Evolutionary conservation across 345 rosid species (phyloP), one percentile per base, ranked within the genome.

Genomic region (Gossypium sturtianum): DNA sequence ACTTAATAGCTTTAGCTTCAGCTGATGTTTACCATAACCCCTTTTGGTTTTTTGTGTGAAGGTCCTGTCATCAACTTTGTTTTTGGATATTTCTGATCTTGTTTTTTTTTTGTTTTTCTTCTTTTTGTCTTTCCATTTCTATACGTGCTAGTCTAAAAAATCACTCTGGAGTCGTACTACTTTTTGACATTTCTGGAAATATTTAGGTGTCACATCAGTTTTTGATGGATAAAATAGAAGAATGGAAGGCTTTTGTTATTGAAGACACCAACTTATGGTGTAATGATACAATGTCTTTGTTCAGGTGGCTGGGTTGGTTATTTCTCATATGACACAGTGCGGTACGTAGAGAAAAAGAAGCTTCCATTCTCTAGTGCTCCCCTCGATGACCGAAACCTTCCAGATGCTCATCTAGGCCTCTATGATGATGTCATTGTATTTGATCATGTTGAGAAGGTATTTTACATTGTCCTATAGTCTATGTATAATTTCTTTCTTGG

Each of bases 291-390:
- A 20, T 76, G 75, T 72, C 61, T 62, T 84, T 74, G 77, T 53
- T 70, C 78, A 94, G 98, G 97, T 83, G 98, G 98, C 4, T 92
- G 98, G 97, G 98, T 92, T 49, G 98, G 97, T 44, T 94, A 89
- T 76, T 92, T 94, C 75, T 94, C 97, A 3, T 94, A 94, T 80
- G 98, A 94, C 77, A 94, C 98, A 0, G 93, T 94, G 75, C 87
- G 97, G 38, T 94, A 82, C 73, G 92, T 78, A 7, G 98, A 92
- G 89, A 94, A 84, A 86, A 94, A 91, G 82, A 94, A 90, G 82
- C 80, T 94, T 29, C 91, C 97, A 1, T 94, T 94, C 77, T 79
- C 83, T 51, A 57, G 72, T 76, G 92, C 97, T 62, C 97, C 97
- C 4, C 77, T 74, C 13, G 97, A 94, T 84, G 98, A 94, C 66